Conservation (phyloP, 345 rosid species). For the Gossypium longicalyx region DNA sequence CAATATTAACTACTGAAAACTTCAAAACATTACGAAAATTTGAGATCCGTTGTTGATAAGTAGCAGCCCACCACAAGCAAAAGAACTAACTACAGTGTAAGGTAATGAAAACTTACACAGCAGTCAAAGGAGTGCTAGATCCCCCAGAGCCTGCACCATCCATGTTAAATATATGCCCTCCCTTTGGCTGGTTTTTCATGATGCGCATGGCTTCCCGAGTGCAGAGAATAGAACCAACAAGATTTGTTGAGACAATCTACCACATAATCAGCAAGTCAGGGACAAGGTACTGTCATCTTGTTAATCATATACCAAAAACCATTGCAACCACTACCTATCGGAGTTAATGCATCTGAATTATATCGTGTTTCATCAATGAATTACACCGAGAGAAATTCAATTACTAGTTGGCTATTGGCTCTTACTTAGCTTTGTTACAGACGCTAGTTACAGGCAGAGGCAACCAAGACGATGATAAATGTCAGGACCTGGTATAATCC, state of each 20-base stretch:
- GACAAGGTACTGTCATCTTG: neutral
- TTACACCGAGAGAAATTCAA: neutral
- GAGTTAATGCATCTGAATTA: neutral
- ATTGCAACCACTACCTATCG: neutral
- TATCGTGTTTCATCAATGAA: neutral
- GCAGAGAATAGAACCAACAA: slow-evolving; percentile 90
- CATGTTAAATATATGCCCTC: slow-evolving; percentile 94
- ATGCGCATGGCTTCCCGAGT: slow-evolving; percentile 83
- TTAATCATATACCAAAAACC: neutral
- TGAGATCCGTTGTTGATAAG: neutral
- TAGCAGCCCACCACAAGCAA: neutral
- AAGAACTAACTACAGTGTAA: neutral
- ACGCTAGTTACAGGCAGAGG: neutral
- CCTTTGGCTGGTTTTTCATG: slow-evolving; percentile 63
- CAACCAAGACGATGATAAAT: neutral
- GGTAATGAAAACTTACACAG: slow-evolving; percentile 58
- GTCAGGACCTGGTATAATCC: neutral
- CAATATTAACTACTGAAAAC: neutral
- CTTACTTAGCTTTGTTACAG: neutral
- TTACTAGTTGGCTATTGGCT: neutral
- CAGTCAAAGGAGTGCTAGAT: slow-evolving; percentile 94
- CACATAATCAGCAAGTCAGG: slow-evolving; percentile 9
- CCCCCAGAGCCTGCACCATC: slow-evolving; percentile 99
- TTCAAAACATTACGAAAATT: neutral
- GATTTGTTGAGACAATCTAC: slow-evolving; percentile 91